Evolutionary conservation across 805 yeast species (phyloP).

Genomic region (Debaryomyces hansenii): DNA sequence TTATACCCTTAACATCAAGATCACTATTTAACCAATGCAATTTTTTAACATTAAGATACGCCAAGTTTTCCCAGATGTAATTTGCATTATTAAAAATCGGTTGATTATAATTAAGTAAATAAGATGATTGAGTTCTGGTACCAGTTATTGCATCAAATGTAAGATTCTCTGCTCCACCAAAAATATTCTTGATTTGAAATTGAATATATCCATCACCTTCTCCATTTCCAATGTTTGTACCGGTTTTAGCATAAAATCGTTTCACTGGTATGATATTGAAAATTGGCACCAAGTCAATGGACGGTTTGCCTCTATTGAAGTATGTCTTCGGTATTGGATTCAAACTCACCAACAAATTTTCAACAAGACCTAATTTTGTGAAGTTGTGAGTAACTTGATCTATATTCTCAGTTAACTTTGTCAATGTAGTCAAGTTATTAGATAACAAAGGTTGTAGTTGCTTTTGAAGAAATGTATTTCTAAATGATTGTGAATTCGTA

Average conservation of each 20-base stretch:
- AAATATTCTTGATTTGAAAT: conserved; percentile 56
- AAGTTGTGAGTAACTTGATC: conserved; percentile 48
- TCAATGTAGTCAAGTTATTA: conserved; percentile 38
- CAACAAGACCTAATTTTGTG: conserved; percentile 41
- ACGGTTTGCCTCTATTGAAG: conserved; percentile 19
- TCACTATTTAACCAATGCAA: conserved; percentile 52
- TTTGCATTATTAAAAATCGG: conserved; percentile 46
- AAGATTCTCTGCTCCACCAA: conserved; percentile 58
- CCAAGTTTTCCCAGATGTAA: conserved; percentile 37
- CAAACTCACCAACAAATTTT: conserved; percentile 37
- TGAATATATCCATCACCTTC: conserved; percentile 94
- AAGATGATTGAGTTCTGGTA: conserved; percentile 50
- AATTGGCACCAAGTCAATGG: conserved; percentile 31
- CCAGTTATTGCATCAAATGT: conserved; percentile 54
- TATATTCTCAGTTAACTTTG: conserved; percentile 37
- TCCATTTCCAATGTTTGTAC: conserved; percentile 94
- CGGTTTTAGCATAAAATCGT: conserved; percentile 80
- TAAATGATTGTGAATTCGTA: conserved; percentile 46
- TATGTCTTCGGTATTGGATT: conserved; percentile 21
- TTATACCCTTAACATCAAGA: conserved; percentile 43
- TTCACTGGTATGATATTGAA: conserved; percentile 55
- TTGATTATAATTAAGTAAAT: conserved; percentile 46
- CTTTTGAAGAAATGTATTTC: conserved; percentile 44
- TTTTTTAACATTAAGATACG: conserved; percentile 43
- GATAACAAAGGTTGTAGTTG: conserved; percentile 50